A percentile compares a stretch with the other conserved stretches of the same genome.
These are phyloP conservation scores for Phytophthora lateralis DNA, from an alignment of 352 stramenopile genomes.

Conservation along the genomic window DNA sequence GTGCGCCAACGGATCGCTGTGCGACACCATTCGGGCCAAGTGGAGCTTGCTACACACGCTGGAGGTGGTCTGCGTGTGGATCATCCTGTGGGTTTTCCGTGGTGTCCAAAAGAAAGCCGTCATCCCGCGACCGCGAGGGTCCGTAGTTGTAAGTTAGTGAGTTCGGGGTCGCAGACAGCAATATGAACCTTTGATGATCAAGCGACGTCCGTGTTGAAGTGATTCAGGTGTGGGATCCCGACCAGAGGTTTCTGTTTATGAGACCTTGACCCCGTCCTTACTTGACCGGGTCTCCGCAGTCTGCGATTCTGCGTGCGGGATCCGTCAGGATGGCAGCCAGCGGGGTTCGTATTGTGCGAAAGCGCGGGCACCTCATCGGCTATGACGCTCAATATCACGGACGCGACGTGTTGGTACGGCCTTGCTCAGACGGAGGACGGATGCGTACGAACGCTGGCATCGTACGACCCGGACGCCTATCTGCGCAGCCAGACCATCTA, in stretches of 20 bases:
- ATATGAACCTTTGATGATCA: background rate
- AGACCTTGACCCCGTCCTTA: constrained; percentile 17
- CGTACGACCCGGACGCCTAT: constrained; percentile 30
- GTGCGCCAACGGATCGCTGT: constrained; percentile 60
- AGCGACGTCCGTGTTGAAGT: too few species aligned
- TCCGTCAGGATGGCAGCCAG: constrained; percentile 4
- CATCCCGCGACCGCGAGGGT: constrained; percentile 19
- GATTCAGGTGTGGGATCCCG: constrained; percentile 7
- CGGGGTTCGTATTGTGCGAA: constrained; percentile 5
- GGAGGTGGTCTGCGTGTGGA: constrained; percentile 36
- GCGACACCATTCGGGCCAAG: constrained; percentile 38
- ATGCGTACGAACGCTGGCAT: constrained; percentile 28
- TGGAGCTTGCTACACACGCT: constrained; percentile 41
- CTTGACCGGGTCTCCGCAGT: constrained; percentile 9
- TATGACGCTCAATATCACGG: constrained; percentile 35
- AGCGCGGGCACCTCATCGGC: background rate
- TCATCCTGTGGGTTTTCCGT: constrained; percentile 37
- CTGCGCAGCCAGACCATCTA: constrained; percentile 34
- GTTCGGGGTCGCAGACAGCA: background rate
- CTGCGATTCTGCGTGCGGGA: background rate
- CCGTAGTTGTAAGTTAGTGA: constrained; percentile 6
- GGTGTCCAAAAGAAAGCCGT: constrained; percentile 38
- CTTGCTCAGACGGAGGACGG: constrained; percentile 27
- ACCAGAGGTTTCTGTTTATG: constrained; percentile 17
- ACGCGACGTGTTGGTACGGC: constrained; percentile 34